phyloP scores from a whole-genome alignment of 768 basidiomycete species.

The Lactifluus hygrophoroides region DNA sequence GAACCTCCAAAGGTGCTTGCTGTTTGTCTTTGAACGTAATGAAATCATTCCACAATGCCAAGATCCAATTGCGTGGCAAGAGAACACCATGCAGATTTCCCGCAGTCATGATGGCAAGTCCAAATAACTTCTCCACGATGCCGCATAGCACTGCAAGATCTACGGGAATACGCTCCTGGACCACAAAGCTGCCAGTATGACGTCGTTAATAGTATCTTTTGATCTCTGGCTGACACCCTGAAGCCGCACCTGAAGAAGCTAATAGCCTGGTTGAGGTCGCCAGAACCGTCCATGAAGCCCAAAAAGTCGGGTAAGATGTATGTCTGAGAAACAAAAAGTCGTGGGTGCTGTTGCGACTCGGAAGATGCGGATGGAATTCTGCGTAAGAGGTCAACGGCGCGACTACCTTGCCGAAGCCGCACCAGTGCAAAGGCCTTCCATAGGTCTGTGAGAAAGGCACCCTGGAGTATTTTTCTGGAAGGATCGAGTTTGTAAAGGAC shows the following conservation, averaged over 20 bases:
- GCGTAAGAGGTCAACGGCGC: not conserved
- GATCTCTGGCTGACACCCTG: not conserved
- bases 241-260: slow-evolving; percentile 20
- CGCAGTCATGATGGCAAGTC: slow-evolving; percentile 32
- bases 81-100: slow-evolving; percentile 37
- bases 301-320: slow-evolving; percentile 1
- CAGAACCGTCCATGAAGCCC: slow-evolving; percentile 16
- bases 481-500: slow-evolving; percentile 31
- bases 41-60: slow-evolving; percentile 19
- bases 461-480: not conserved
- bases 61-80: slow-evolving; percentile 48
- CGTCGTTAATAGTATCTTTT: not conserved
- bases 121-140: slow-evolving; percentile 41
- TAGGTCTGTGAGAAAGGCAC: slow-evolving; percentile 34
- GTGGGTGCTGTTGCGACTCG: not conserved
- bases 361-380: not conserved
- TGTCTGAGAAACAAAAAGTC: not conserved
- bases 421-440: slow-evolving; percentile 31
- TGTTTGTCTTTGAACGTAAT: not conserved
- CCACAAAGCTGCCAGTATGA: slow-evolving; percentile 33
- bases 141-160: slow-evolving; percentile 44
- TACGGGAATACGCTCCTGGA: slow-evolving; percentile 31
- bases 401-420: slow-evolving; percentile 3
- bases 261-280: slow-evolving; percentile 38
- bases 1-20: not conserved